Evolutionary conservation across 2,329 filamentous ascomycete species (phyloP).

Genomic region (Pestalotiopsis sp.): DNA sequence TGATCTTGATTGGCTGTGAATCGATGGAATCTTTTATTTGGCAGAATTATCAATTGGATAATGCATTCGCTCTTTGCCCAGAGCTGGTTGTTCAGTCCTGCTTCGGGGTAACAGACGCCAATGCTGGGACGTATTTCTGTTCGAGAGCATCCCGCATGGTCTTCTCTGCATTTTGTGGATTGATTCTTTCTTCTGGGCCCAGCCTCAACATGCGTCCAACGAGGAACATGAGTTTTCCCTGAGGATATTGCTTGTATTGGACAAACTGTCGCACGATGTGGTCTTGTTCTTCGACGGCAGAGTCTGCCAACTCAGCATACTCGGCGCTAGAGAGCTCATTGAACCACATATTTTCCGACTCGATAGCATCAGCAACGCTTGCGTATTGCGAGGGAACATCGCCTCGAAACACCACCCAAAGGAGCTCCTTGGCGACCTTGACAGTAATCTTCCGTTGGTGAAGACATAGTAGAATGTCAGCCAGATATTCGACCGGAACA

Average conservation of each 20-base stretch:
- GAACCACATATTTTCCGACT: slow-evolving; percentile 56
- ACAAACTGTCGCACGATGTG: slow-evolving; percentile 49
- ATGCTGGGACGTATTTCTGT: slow-evolving; percentile 24
- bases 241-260: slow-evolving; percentile 47
- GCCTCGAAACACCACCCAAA: slow-evolving; percentile 54
- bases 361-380: slow-evolving; percentile 47
- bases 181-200: slow-evolving; percentile 56
- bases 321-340: slow-evolving; percentile 49
- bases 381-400: slow-evolving; percentile 40
- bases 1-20: too few relatives aligned
- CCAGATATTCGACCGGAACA: slow-evolving; percentile 49
- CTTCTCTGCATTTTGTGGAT: slow-evolving; percentile 52
- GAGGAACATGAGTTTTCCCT: slow-evolving; percentile 63
- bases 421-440: slow-evolving; percentile 60
- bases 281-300: slow-evolving; percentile 47
- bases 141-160: slow-evolving; percentile 41
- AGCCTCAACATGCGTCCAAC: slow-evolving; percentile 61
- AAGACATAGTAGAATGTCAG: slow-evolving; percentile 54
- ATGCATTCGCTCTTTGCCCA: neutral
- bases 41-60: neutral
- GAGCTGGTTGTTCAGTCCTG: neutral
- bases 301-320: slow-evolving; percentile 49
- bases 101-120: neutral
- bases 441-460: slow-evolving; percentile 53
- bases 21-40: neutral